A percentile compares a stretch with the other conserved stretches of the same genome.
These are phyloP conservation scores for Seiridium cupressi DNA, from an alignment of 2,329 filamentous ascomycete genomes.

Conservation along the genomic window DNA sequence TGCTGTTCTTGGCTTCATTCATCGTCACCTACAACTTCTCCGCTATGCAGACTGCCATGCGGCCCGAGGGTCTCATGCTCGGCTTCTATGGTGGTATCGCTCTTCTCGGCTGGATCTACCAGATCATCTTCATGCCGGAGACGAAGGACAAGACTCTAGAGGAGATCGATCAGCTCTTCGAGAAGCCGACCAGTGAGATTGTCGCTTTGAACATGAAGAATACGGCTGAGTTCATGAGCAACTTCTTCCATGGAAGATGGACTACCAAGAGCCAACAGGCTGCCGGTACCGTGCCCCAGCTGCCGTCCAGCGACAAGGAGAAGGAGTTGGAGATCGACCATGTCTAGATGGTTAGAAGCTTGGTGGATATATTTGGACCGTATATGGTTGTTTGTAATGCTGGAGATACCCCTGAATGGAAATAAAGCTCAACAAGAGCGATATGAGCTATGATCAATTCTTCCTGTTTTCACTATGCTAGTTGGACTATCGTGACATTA, in stretches of 20 bases:
- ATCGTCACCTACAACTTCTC: slow-evolving; percentile 76
- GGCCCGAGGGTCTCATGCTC: slow-evolving; percentile 60
- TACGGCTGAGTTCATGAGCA: slow-evolving; percentile 11
- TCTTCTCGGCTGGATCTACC: slow-evolving; percentile 68
- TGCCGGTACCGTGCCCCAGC: not conserved
- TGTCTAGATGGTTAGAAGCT: not conserved
- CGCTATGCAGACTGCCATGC: slow-evolving; percentile 68
- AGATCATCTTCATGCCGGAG: slow-evolving; percentile 74
- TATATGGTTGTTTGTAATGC: not conserved
- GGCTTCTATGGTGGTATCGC: slow-evolving; percentile 76
- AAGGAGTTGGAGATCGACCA: not conserved
- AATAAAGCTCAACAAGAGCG: too few species aligned
- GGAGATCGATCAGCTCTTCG: slow-evolving; percentile 69
- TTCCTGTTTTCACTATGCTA: too few species aligned
- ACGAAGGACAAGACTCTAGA: slow-evolving; percentile 68
- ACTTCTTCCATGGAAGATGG: slow-evolving; percentile 16
- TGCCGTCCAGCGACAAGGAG: not conserved
- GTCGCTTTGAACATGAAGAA: slow-evolving; percentile 56
- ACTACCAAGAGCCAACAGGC: not conserved
- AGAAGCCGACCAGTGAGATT: slow-evolving; percentile 59
- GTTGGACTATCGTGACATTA: too few species aligned
- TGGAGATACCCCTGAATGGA: not conserved
- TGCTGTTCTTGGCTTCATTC: slow-evolving; percentile 70
- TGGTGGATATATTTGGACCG: too few species aligned
- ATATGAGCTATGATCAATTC: too few species aligned